Evolutionary conservation across 2,329 filamentous ascomycete species (phyloP).

Genomic region (Juglanconis sp.): DNA sequence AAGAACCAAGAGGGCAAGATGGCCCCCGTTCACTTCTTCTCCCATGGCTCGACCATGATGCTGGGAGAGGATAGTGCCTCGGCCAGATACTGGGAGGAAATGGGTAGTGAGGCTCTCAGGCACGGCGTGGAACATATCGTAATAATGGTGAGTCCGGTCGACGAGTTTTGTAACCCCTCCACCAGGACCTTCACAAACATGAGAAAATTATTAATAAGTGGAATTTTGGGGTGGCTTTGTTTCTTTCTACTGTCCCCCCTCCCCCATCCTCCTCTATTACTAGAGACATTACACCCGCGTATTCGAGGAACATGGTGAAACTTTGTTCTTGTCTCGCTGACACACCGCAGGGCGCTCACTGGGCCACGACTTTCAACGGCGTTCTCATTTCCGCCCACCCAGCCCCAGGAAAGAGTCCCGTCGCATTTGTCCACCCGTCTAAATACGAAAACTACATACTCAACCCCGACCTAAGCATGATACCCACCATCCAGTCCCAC

Average conservation of each 20-base stretch:
- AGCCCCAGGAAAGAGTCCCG: slow-evolving; percentile 57
- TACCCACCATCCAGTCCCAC: slow-evolving; percentile 45
- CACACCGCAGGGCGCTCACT: slow-evolving; percentile 56
- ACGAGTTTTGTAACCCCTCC: neutral
- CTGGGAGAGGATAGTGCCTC: slow-evolving; percentile 60
- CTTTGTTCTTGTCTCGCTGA: neutral
- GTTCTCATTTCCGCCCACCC: slow-evolving; percentile 62
- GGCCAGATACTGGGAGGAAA: slow-evolving; percentile 63
- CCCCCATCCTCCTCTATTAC: too few species aligned
- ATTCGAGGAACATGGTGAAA: too few species aligned
- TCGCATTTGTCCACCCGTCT: slow-evolving; percentile 63
- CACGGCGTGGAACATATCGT: slow-evolving; percentile 59
- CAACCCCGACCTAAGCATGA: slow-evolving; percentile 54
- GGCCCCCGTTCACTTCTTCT: slow-evolving; percentile 64
- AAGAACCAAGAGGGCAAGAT: slow-evolving; percentile 9
- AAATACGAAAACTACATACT: slow-evolving; percentile 64
- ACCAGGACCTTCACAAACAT: neutral
- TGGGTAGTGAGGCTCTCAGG: slow-evolving; percentile 59
- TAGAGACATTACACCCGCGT: too few species aligned
- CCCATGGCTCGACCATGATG: slow-evolving; percentile 72
- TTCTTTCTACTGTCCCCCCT: too few species aligned
- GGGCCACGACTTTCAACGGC: slow-evolving; percentile 54
- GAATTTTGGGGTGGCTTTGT: too few species aligned
- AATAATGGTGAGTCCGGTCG: slow-evolving; percentile 52
- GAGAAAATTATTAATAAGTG: too few species aligned